Conservation (phyloP, 2,329 filamentous ascomycete genomes). For the Sporothrix humicola region DNA sequence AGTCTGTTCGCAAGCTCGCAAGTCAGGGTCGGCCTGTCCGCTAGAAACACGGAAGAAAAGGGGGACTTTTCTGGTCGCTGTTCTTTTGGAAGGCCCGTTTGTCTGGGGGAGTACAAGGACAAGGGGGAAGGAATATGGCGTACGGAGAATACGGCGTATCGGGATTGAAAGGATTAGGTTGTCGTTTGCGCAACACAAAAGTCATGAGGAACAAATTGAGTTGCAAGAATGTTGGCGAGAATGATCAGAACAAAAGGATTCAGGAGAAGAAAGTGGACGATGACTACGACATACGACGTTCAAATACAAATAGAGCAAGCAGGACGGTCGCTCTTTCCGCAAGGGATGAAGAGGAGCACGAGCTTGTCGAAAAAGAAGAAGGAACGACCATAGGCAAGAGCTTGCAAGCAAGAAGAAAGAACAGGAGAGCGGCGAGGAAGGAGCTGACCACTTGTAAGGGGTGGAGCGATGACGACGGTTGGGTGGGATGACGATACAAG, state of each 20-base stretch:
- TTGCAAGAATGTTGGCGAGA: slow-evolving; percentile 16
- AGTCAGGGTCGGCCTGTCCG: slow-evolving; percentile 25
- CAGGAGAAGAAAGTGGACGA: neutral
- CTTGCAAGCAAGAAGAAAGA: neutral
- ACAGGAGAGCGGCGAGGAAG: neutral
- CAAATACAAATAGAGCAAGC: neutral
- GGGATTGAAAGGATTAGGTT: neutral
- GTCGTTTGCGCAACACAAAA: neutral
- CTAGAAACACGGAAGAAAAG: neutral
- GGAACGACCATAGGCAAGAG: neutral
- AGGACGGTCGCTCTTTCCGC: slow-evolving; percentile 9
- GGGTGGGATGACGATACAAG: slow-evolving; percentile 21
- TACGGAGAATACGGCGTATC: neutral
- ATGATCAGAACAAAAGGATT: neutral
- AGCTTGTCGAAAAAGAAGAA: neutral
- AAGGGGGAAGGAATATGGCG: neutral
- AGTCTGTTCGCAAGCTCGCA: neutral
- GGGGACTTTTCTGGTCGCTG: neutral
- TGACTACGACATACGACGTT: slow-evolving; percentile 10
- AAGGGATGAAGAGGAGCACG: neutral
- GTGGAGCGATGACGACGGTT: slow-evolving; percentile 7
- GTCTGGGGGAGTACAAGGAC: slow-evolving; percentile 2
- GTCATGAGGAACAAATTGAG: slow-evolving; percentile 2
- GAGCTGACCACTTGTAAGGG: slow-evolving; percentile 10
- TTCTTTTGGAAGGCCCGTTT: neutral